A percentile compares a stretch with the other conserved stretches of the same genome.
These are phyloP conservation scores for Tricholoma furcatifolium DNA, from an alignment of 768 basidiomycete species.

Conservation along the genomic window DNA sequence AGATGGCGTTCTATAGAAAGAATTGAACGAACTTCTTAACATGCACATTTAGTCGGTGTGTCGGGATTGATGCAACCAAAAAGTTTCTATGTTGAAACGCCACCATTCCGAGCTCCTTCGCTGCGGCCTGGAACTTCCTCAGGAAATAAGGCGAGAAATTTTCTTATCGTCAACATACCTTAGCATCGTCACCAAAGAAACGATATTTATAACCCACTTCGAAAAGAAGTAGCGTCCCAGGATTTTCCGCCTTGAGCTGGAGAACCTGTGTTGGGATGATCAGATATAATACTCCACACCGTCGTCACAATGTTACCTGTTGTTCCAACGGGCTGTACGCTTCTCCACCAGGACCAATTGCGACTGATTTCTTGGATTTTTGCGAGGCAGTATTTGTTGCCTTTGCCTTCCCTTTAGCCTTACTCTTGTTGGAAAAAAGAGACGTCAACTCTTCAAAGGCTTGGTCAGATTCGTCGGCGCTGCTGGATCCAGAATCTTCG, in stretches of 20 bases:
- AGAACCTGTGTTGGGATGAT: constrained; percentile 38
- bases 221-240: constrained; percentile 70
- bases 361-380: constrained; percentile 35
- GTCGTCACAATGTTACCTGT: constrained; percentile 41
- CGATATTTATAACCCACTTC: constrained; percentile 84
- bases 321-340: constrained; percentile 76
- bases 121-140: constrained; percentile 51
- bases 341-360: constrained; percentile 67
- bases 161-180: constrained; percentile 36
- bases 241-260: constrained; percentile 61
- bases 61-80: constrained; percentile 71
- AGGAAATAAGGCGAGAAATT: not conserved
- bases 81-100: constrained; percentile 74
- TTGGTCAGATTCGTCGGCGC: constrained; percentile 42
- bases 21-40: constrained; percentile 60
- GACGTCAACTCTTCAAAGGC: constrained; percentile 47
- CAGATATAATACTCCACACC: not conserved
- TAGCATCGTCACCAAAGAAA: constrained; percentile 85
- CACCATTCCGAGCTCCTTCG: constrained; percentile 76
- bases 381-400: constrained; percentile 20
- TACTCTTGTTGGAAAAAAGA: constrained; percentile 42
- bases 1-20: not conserved
- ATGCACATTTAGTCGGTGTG: constrained; percentile 65
- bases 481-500: constrained; percentile 24
- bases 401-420: constrained; percentile 34